Base-by-base conservation (phyloP, 1,284 basidiomycete species). In the Cutaneotrichosporon dermatis region DNA sequence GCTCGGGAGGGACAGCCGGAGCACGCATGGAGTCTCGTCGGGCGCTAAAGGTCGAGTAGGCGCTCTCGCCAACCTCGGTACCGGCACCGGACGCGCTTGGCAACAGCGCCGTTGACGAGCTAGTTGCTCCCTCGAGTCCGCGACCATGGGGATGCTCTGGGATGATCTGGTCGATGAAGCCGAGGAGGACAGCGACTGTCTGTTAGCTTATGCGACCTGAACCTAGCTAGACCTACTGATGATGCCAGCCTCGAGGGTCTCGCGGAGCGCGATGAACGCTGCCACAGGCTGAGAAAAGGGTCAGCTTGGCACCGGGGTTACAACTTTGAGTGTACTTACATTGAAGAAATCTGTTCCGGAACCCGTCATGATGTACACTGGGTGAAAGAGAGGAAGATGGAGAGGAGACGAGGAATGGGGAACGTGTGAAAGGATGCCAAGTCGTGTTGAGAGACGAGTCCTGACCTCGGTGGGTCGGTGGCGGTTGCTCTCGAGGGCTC, bases 201-300 rank as follows among this genome's bases (percentile, higher is more conserved):
- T 13, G 37, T 44, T 36, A 40, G 40, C 16, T 25, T 25, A 25
- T 25, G 25, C 25, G 25, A 25, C 25, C 3, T 9, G 33, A 25
- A 25, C 25, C 25, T 37, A 12, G n/a, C 4, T 15, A 6, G 15
- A 67, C 72, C 45, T 45, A 78, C 93, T 80, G 81, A 94, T 90
- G 79, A 94, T 88, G 54, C 85, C 86, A 6, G 90, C 89, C 80
- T 95, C 91, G 65, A 95, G 83, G 2, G 89, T 87, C 82, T 95
- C 91, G 65, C 92, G 85, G 68, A 93, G 89, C 71, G 90, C 84
- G 75, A 92, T 90, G 82, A 93, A 90, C 80, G 90, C 92, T 35
- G 72, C 71, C 13, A 71, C 72, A 8, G 69, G 69, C 72, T 74
- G 52, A 5, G 25, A 25, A 34, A 6, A 49, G 33, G 25, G 1